Conservation (phyloP, 352 stramenopile species). For the Globisporangium emineosum region DNA sequence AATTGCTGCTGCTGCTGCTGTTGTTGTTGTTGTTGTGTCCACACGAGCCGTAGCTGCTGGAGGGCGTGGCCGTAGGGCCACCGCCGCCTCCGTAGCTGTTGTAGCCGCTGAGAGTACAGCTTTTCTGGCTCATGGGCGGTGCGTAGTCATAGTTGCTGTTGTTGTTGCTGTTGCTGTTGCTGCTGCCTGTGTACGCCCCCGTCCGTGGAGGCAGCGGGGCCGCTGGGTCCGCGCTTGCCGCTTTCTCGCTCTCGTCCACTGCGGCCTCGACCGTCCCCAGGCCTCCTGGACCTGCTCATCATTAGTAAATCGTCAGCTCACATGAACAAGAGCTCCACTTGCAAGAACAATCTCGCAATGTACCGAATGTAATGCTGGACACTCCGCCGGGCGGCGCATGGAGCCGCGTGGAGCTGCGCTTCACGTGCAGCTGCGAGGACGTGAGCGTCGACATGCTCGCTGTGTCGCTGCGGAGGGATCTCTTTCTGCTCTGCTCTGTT, state of each 20-base stretch:
- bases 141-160: conserved; percentile 10
- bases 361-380: conserved; percentile 73
- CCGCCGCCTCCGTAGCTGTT: not conserved
- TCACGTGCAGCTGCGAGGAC: conserved; percentile 69
- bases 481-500: no score
- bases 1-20: no score
- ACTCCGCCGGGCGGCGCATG: conserved; percentile 61
- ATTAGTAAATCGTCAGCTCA: not conserved
- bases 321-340: conserved; percentile 3
- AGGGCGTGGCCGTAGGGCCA: not conserved
- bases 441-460: conserved; percentile 73
- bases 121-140: conserved; percentile 1
- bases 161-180: conserved; percentile 5
- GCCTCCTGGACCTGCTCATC: conserved; percentile 26
- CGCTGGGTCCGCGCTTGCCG: conserved; percentile 1
- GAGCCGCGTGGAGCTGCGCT: conserved; percentile 73
- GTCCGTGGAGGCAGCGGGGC: not conserved
- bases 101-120: not conserved
- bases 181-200: conserved; percentile 5
- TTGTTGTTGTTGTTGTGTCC: conserved; percentile 20
- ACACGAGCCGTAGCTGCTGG: not conserved
- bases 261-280: conserved; percentile 45
- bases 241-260: conserved; percentile 4
- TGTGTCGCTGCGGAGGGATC: not conserved
- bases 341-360: conserved; percentile 3